phyloP scores from a whole-genome alignment of 805 yeast species.

The Candida chilensis region DNA sequence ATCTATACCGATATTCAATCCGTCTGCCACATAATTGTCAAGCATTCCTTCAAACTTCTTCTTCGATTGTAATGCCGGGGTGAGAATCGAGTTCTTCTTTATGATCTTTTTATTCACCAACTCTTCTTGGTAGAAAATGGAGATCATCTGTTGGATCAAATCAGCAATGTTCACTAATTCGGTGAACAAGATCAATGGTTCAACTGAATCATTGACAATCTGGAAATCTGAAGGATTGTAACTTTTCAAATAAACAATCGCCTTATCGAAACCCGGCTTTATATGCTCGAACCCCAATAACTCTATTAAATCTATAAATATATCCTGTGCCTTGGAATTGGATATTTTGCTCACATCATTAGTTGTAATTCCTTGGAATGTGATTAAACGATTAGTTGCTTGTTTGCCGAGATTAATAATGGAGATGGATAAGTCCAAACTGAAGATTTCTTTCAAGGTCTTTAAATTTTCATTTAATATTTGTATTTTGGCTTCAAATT shows the following conservation, averaged over 20 bases:
- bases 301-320: constrained; percentile 59
- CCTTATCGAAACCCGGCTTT: constrained; percentile 77
- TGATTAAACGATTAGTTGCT: constrained; percentile 49
- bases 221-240: constrained; percentile 50
- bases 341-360: constrained; percentile 19
- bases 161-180: constrained; percentile 92
- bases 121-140: constrained; percentile 85
- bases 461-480: constrained; percentile 68
- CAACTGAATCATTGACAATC: constrained; percentile 31
- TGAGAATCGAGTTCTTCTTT: constrained; percentile 67
- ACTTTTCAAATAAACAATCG: constrained; percentile 56
- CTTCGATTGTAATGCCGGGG: constrained; percentile 70
- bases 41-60: constrained; percentile 72
- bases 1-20: constrained; percentile 86
- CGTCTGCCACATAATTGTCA: constrained; percentile 88
- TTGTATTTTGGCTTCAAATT: constrained; percentile 73
- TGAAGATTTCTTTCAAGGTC: constrained; percentile 67
- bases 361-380: constrained; percentile 23
- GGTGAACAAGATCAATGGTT: constrained; percentile 79
- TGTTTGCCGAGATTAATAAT: constrained; percentile 61
- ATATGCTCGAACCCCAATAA: constrained; percentile 67
- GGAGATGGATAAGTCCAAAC: constrained; percentile 70
- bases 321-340: constrained; percentile 35
- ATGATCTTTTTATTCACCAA: constrained; percentile 49
- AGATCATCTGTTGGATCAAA: constrained; percentile 84